phyloP scores from a whole-genome alignment of 192 early-diverging fungal species.

The Chytriomyces confervae region DNA sequence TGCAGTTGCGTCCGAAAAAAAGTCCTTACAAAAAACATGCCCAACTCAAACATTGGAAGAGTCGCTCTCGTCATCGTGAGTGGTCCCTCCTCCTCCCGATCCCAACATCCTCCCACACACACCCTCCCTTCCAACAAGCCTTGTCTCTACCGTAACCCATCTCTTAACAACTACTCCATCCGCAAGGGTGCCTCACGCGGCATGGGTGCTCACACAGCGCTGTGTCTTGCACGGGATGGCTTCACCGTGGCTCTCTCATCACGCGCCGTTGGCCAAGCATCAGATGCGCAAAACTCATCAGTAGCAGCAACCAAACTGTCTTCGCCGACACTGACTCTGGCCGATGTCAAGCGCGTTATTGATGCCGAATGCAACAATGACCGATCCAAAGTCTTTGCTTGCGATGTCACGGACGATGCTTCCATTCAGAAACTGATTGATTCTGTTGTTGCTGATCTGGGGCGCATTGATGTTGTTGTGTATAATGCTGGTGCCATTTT shows the following conservation, averaged over 20 bases:
- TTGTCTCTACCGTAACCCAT: background rate
- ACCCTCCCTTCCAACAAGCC: too few relatives aligned
- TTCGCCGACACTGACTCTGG: background rate
- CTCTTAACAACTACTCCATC: background rate
- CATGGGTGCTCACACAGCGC: conserved; percentile 18
- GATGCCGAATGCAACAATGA: background rate
- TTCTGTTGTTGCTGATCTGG: background rate
- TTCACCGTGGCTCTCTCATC: conserved; percentile 5
- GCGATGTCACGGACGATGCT: conserved; percentile 14
- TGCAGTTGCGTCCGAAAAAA: background rate
- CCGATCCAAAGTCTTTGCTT: background rate
- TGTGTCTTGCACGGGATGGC: background rate
- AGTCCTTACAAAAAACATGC: background rate
- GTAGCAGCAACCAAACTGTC: background rate
- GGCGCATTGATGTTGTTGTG: conserved; percentile 43
- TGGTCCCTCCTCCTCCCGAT: background rate
- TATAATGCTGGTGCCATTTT: conserved; percentile 50
- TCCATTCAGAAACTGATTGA: conserved; percentile 7
- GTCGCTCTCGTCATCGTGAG: conserved; percentile 20
- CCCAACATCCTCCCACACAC: too few relatives aligned
- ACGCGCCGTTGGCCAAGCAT: background rate
- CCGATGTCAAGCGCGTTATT: background rate
- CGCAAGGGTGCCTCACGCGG: conserved; percentile 27
- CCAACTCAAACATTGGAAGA: background rate
- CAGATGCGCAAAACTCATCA: background rate